phyloP scores from a whole-genome alignment of 2,329 filamentous ascomycete species.

The Trichoderma sp. region DNA sequence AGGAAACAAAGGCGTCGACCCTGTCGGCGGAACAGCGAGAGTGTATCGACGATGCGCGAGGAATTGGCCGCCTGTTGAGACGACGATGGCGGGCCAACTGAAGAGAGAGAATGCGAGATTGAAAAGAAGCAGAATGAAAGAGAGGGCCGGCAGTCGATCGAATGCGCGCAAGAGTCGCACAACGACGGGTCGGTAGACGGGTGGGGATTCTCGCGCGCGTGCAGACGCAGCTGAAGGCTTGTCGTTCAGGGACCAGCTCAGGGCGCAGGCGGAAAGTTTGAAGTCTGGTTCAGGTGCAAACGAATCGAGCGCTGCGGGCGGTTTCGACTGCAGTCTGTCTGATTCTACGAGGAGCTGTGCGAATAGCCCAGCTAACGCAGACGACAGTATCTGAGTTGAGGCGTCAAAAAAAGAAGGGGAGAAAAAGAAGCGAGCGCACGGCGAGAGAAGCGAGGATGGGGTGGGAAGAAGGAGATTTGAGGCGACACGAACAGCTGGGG shows the following conservation, averaged over 20 bases:
- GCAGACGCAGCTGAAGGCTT: constrained; percentile 17
- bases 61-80: constrained; percentile 2
- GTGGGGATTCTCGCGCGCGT: constrained; percentile 14
- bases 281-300: background rate
- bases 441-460: constrained; percentile 16
- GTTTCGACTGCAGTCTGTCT: background rate
- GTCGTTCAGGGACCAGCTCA: constrained; percentile 7
- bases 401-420: background rate
- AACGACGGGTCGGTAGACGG: constrained; percentile 1
- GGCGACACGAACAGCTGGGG: constrained; percentile 18
- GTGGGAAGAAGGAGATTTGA: constrained; percentile 17
- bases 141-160: constrained; percentile 7
- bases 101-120: constrained; percentile 9
- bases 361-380: constrained; percentile 12
- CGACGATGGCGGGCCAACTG: background rate
- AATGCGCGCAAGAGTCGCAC: background rate
- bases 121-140: constrained; percentile 22
- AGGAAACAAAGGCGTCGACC: background rate
- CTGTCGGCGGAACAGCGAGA: background rate
- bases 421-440: constrained; percentile 11
- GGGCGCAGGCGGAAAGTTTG: background rate
- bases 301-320: background rate
- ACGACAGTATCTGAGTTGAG: background rate
- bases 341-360: background rate
- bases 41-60: background rate